A percentile compares a stretch with the other conserved stretches of the same genome.
These are phyloP conservation scores for Phytopythium kandeliae DNA, from an alignment of 352 stramenopile genomes.

Conservation along the genomic window DNA sequence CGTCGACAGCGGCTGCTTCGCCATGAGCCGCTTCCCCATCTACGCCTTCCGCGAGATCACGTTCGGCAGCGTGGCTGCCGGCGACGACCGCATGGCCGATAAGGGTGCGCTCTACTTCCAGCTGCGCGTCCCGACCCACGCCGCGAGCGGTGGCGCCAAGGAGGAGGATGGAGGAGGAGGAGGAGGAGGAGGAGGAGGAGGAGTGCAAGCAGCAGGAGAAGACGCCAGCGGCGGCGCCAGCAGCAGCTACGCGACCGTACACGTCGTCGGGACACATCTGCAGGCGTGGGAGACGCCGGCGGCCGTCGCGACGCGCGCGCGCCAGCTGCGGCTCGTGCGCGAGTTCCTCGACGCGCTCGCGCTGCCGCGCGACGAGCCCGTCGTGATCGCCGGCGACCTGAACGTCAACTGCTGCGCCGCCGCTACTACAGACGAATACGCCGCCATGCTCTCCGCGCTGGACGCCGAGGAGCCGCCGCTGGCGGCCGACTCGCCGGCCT, in stretches of 20 bases:
- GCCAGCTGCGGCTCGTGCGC: conserved; percentile 37
- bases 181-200: too few species aligned
- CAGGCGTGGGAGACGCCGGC: conserved; percentile 58
- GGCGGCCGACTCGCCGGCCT: conserved; percentile 20
- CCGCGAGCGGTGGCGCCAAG: too few species aligned
- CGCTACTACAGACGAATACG: conserved; percentile 26
- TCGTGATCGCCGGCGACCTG: conserved; percentile 55
- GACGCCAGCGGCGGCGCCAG: too few species aligned
- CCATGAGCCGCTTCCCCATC: conserved; percentile 63
- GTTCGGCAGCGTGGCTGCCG: conserved; percentile 43
- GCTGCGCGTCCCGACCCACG: conserved; percentile 18
- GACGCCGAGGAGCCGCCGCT: conserved; percentile 28
- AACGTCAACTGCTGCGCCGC: conserved; percentile 41
- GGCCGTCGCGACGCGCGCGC: conserved; percentile 28
- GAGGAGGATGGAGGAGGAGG: too few species aligned
- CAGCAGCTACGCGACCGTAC: conserved; percentile 31
- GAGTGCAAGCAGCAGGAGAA: too few species aligned
- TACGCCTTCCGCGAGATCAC: conserved; percentile 48
- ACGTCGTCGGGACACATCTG: conserved; percentile 60
- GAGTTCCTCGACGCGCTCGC: conserved; percentile 44
- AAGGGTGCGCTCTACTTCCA: conserved; percentile 67
- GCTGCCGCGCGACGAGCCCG: conserved; percentile 35
- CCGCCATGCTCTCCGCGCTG: conserved; percentile 40
- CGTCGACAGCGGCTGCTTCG: conserved; percentile 58
- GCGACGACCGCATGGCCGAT: conserved; percentile 58